Evolutionary conservation across 257 asterid genomes (phyloP).

Genomic region (Solanum rostratum): DNA sequence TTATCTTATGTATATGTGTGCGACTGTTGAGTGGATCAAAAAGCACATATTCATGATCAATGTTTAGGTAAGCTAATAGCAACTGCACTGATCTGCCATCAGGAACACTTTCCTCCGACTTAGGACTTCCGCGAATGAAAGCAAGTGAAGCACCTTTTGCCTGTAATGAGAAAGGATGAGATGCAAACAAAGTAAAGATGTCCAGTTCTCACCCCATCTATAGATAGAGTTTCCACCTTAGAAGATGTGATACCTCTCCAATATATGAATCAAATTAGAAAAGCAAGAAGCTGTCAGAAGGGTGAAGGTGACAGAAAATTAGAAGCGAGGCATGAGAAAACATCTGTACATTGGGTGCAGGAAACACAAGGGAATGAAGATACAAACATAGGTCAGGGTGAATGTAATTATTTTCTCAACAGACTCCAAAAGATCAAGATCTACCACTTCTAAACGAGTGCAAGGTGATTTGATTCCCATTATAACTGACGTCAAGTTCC

Average conservation of each 20-base stretch:
- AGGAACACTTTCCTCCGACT: slow-evolving; percentile 19
- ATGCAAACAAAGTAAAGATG: not conserved
- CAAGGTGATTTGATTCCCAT: not conserved
- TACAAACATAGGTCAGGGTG: not conserved
- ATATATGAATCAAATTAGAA: not conserved
- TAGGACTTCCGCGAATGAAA: slow-evolving; percentile 28
- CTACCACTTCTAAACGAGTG: not conserved
- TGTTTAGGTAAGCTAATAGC: slow-evolving; percentile 44
- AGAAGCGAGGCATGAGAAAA: not conserved
- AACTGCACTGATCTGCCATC: slow-evolving; percentile 25
- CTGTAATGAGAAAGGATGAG: slow-evolving; percentile 23
- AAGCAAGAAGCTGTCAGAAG: not conserved
- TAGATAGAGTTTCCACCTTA: not conserved
- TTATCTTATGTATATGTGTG: slow-evolving; percentile 14
- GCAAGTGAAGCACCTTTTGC: slow-evolving; percentile 69
- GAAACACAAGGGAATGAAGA: not conserved
- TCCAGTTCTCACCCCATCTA: not conserved
- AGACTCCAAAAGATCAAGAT: not conserved
- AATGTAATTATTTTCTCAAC: not conserved
- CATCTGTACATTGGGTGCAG: not conserved
- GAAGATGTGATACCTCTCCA: not conserved
- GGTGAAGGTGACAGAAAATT: not conserved
- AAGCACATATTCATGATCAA: slow-evolving; percentile 57
- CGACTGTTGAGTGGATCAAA: slow-evolving; percentile 39
- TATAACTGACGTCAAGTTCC: not conserved